Conservation (phyloP, 2,329 filamentous ascomycete species). For the Alternaria arbusti region DNA sequence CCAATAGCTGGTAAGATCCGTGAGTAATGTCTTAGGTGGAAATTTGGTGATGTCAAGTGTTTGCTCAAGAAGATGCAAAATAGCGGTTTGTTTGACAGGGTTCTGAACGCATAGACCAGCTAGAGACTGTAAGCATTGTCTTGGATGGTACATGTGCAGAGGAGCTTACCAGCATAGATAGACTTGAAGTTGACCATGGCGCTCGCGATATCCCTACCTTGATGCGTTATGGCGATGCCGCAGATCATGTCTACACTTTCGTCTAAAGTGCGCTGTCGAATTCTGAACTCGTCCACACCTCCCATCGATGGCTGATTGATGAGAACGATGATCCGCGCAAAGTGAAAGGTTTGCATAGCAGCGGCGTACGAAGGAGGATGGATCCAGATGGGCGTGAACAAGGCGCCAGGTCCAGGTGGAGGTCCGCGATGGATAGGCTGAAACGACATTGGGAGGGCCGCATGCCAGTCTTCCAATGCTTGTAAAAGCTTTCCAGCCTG, state of each 20-base stretch:
- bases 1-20: slow-evolving; percentile 40
- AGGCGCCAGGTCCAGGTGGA: slow-evolving; percentile 12
- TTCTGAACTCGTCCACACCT: slow-evolving; percentile 57
- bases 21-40: slow-evolving; percentile 36
- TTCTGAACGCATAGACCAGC: slow-evolving; percentile 42
- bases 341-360: slow-evolving; percentile 60
- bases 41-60: slow-evolving; percentile 39
- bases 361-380: slow-evolving; percentile 47
- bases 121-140: slow-evolving; percentile 12
- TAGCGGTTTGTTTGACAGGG: slow-evolving; percentile 32
- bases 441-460: slow-evolving; percentile 54
- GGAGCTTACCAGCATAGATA: slow-evolving; percentile 38
- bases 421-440: slow-evolving; percentile 47
- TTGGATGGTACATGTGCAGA: too few relatives aligned
- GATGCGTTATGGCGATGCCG: slow-evolving; percentile 56
- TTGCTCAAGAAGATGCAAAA: slow-evolving; percentile 35
- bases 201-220: slow-evolving; percentile 33
- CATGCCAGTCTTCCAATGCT: slow-evolving; percentile 59
- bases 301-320: slow-evolving; percentile 60
- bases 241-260: slow-evolving; percentile 58
- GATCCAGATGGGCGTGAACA: slow-evolving; percentile 37
- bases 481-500: slow-evolving; percentile 55
- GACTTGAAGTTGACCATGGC: slow-evolving; percentile 39
- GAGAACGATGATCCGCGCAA: slow-evolving; percentile 60
- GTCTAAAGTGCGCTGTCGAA: slow-evolving; percentile 53